Base-by-base conservation (phyloP, 257 asterid genomes). In the Parsonsia alboflavescens region DNA sequence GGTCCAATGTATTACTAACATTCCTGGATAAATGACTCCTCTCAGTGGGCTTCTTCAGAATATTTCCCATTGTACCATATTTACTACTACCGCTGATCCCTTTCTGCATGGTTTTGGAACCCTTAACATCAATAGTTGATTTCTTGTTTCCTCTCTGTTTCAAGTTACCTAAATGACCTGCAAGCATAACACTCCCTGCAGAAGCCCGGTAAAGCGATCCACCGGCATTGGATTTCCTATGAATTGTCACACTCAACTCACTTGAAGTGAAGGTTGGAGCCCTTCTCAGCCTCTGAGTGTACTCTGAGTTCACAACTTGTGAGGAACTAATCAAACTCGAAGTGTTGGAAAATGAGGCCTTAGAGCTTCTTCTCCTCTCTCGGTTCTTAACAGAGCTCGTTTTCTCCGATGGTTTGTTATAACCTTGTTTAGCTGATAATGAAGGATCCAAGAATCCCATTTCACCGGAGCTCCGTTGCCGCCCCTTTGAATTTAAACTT, bases 81-180 rank as follows among this genome's bases (percentile, higher is more conserved):
- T 76, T 70, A 4, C 67, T 42, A 17, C 53, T 15, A 10, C 22
- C 2, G 45, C 71, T 42, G 41, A 62, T 26, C 42, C 24, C 57
- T 11, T 44, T 68, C 10, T 42, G 58, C 7, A 26, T 8, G 26
- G n/a, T 45, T 19, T 28, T 77, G 1, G 64, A 36, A 49, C 16
- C 39, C 66, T 41, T 49, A 21, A 42, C 67, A 24, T 61, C 68
- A 45, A 62, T 64, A 49, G 70, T 41, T 9, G 74, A 59, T 22
- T 65, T 68, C n/a, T 76, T 56, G 56, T 19, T 58, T n/a, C 61
- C 41, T 39, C 48, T 45, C 68, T 73, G 77, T 72, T 84, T 86
- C 84, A 84, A 68, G 75, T 80, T 88, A 0, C 86, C 86, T 67
- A 79, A 74, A 16, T 87, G 84, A 73, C 91, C 83, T 52, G 77